Evolutionary conservation across 2,329 filamentous ascomycete genomes (phyloP).

Genomic region (Xylariaceae sp.): DNA sequence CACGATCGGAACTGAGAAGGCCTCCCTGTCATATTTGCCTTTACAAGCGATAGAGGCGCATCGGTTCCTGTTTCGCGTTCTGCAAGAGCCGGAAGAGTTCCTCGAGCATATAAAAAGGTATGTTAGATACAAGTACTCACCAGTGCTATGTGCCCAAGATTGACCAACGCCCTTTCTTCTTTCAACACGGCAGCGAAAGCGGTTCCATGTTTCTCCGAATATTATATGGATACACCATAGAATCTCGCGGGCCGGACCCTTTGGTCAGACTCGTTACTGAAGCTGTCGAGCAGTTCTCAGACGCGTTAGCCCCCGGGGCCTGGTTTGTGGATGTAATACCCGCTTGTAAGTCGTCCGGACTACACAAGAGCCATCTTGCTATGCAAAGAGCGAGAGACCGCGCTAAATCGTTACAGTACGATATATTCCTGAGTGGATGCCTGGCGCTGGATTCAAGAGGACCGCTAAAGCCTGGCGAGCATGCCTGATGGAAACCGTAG

Average conservation of each 20-base stretch:
- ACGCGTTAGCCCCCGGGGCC: slow-evolving; percentile 16
- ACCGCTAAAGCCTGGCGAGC: slow-evolving; percentile 15
- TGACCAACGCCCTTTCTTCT: background rate
- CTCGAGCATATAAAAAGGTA: slow-evolving; percentile 17
- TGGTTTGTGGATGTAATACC: slow-evolving; percentile 32
- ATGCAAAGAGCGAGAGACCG: background rate
- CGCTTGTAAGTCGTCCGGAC: slow-evolving; percentile 15
- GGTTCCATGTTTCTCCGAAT: slow-evolving; percentile 29
- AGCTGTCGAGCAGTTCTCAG: slow-evolving; percentile 23
- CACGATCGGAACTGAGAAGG: slow-evolving; percentile 30
- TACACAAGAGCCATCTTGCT: background rate
- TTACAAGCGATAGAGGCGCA: slow-evolving; percentile 18
- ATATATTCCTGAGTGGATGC: slow-evolving; percentile 29
- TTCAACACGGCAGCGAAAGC: slow-evolving; percentile 21
- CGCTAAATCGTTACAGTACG: slow-evolving; percentile 18
- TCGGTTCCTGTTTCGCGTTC: slow-evolving; percentile 18
- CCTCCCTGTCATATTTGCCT: slow-evolving; percentile 11
- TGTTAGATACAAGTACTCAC: background rate
- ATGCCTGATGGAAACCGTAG: slow-evolving; percentile 8
- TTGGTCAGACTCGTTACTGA: slow-evolving; percentile 22
- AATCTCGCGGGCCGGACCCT: slow-evolving; percentile 23
- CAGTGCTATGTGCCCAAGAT: slow-evolving; percentile 1
- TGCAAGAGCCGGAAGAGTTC: slow-evolving; percentile 12
- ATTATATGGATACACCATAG: slow-evolving; percentile 30
- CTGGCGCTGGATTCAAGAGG: slow-evolving; percentile 29